A percentile compares a stretch with the other conserved stretches of the same genome.
These are phyloP conservation scores for Metschnikowia continentalis DNA, from an alignment of 805 yeast species.

Conservation along the genomic window DNA sequence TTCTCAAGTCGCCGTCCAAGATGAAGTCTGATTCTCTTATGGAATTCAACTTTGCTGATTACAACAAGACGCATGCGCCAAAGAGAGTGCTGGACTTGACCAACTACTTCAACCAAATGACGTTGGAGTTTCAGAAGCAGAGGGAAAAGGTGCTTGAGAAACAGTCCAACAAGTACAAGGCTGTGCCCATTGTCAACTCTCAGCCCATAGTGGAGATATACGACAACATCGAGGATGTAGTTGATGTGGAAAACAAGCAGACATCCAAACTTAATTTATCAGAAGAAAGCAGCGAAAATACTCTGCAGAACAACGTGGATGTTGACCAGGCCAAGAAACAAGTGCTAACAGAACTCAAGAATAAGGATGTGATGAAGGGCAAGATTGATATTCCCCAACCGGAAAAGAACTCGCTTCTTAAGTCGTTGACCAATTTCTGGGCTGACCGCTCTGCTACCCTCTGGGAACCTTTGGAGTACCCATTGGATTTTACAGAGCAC, in stretches of 20 bases:
- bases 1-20: conserved; percentile 8
- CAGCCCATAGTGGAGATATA: conserved; percentile 90
- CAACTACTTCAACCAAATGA: conserved; percentile 65
- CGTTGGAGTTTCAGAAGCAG: conserved; percentile 83
- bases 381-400: conserved; percentile 36
- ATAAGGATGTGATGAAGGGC: conserved; percentile 4
- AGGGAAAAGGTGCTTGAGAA: conserved; percentile 67
- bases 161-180: conserved; percentile 60
- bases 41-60: conserved; percentile 4
- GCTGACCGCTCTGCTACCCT: conserved; percentile 93
- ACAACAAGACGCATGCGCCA: conserved; percentile 8
- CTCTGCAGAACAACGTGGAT: neutral
- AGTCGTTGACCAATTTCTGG: conserved; percentile 88
- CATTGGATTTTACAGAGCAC: conserved; percentile 77
- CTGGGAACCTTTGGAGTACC: conserved; percentile 90
- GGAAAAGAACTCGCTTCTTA: conserved; percentile 75
- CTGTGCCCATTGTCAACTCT: conserved; percentile 66
- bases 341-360: neutral
- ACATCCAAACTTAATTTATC: neutral
- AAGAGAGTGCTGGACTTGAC: conserved; percentile 59
- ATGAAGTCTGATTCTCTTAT: conserved; percentile 5
- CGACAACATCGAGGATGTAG: conserved; percentile 84
- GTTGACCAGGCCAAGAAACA: neutral
- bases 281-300: neutral
- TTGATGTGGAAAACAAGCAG: conserved; percentile 40